Evolutionary conservation across 768 basidiomycete species (phyloP).

Genomic region (Mycena floridula): DNA sequence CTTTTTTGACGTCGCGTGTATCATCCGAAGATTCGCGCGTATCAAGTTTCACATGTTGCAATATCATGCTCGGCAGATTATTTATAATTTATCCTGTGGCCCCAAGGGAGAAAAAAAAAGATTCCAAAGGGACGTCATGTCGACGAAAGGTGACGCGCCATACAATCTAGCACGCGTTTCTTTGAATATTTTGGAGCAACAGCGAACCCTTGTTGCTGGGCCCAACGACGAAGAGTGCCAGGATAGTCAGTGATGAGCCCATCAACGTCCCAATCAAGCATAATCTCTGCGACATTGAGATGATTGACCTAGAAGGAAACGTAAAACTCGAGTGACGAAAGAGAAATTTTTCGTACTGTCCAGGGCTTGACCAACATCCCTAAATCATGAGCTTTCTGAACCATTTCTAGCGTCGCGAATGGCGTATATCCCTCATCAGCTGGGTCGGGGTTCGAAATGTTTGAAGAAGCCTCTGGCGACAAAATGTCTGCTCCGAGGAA

Average conservation of each 20-base stretch:
- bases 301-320: constrained; percentile 44
- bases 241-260: constrained; percentile 81
- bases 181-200: constrained; percentile 57
- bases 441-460: constrained; percentile 34
- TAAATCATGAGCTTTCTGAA: constrained; percentile 56
- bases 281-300: constrained; percentile 53
- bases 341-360: constrained; percentile 44
- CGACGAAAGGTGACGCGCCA: constrained; percentile 41
- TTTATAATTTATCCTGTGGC: no score
- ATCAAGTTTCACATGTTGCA: no score
- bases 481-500: constrained; percentile 59
- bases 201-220: constrained; percentile 42
- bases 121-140: no score
- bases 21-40: no score
- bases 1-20: no score
- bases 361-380: constrained; percentile 65
- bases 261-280: constrained; percentile 58
- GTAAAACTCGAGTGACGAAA: neutral
- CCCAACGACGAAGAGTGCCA: constrained; percentile 46
- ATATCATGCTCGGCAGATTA: no score
- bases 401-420: constrained; percentile 66
- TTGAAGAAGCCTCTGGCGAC: constrained; percentile 48
- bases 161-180: constrained; percentile 53
- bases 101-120: no score
- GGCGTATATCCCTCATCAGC: constrained; percentile 36